Percentiles rank a stretch among this genome's conserved stretches.
Conservation (phyloP, 2,329 filamentous ascomycete species). For the Ceratocystis ficicola region DNA sequence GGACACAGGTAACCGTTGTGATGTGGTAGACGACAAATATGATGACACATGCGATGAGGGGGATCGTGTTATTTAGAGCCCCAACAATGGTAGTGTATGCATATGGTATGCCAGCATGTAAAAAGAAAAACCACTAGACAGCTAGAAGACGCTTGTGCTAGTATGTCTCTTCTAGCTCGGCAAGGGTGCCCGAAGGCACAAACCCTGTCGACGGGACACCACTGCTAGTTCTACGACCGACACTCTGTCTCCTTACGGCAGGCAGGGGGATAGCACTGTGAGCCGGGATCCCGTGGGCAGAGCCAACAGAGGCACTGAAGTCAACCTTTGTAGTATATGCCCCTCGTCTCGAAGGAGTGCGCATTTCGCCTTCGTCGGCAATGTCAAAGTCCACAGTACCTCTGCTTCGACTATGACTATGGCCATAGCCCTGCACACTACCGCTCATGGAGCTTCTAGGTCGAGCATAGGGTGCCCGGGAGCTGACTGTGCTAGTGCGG, state of each 20-base stretch:
- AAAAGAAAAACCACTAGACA: constrained; percentile 15
- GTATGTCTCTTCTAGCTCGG: constrained; percentile 45
- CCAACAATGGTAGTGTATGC: too few relatives aligned
- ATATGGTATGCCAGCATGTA: too few relatives aligned
- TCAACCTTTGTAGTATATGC: constrained; percentile 41
- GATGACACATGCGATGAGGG: too few relatives aligned
- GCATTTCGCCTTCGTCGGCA: constrained; percentile 33
- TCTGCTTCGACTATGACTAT: constrained; percentile 35
- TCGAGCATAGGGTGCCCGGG: constrained; percentile 51
- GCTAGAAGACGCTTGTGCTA: constrained; percentile 27
- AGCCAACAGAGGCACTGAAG: constrained; percentile 20
- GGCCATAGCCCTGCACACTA: constrained; percentile 43
- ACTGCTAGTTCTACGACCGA: constrained; percentile 33
- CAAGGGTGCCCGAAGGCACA: constrained; percentile 29
- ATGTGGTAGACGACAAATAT: too few relatives aligned
- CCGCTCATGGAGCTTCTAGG: constrained; percentile 61
- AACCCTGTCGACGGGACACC: constrained; percentile 25
- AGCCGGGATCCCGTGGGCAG: constrained; percentile 32
- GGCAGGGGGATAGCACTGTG: constrained; percentile 38
- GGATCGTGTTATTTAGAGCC: too few relatives aligned
- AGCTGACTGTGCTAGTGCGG: constrained; percentile 44
- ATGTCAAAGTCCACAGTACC: constrained; percentile 41
- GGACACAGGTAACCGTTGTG: neutral
- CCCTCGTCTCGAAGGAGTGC: constrained; percentile 44
- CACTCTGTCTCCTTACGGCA: constrained; percentile 23